A percentile compares a stretch with the other conserved stretches of the same genome.
phyloP scores from a whole-genome alignment of 2,329 filamentous ascomycete genomes.

The Volutella citrinella region DNA sequence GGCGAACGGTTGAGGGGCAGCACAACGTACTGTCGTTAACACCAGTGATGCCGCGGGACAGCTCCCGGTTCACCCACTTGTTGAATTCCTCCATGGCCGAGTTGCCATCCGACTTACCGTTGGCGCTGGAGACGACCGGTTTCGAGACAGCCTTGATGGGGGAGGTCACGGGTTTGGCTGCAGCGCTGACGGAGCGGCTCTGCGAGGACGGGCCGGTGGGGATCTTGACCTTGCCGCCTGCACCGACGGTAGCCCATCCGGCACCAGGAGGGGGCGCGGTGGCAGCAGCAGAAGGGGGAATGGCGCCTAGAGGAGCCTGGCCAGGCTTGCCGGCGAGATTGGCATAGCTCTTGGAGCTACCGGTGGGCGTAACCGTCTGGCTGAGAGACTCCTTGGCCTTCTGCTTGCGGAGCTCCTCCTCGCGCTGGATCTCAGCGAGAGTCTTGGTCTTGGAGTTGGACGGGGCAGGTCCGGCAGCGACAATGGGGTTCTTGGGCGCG shows the following conservation, averaged over 20 bases:
- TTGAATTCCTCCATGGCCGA: slow-evolving; percentile 84
- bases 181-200: slow-evolving; percentile 42
- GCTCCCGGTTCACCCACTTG: slow-evolving; percentile 83
- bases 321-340: slow-evolving; percentile 81
- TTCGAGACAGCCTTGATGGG: slow-evolving; percentile 51
- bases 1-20: not conserved
- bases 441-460: slow-evolving; percentile 70
- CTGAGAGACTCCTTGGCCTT: slow-evolving; percentile 55
- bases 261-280: slow-evolving; percentile 40
- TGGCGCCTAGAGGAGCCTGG: slow-evolving; percentile 33
- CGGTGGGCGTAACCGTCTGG: slow-evolving; percentile 46
- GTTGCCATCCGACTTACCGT: slow-evolving; percentile 35
- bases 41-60: slow-evolving; percentile 67
- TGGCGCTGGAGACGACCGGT: slow-evolving; percentile 43
- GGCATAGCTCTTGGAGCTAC: slow-evolving; percentile 82
- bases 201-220: slow-evolving; percentile 58
- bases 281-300: slow-evolving; percentile 32
- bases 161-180: slow-evolving; percentile 42
- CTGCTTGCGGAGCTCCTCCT: slow-evolving; percentile 80
- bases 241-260: slow-evolving; percentile 94
- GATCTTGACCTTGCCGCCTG: slow-evolving; percentile 84
- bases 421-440: slow-evolving; percentile 91
- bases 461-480: slow-evolving; percentile 18
- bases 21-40: slow-evolving; percentile 50
- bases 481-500: slow-evolving; percentile 37